These are phyloP conservation scores for Quercus aquifolioides DNA, from an alignment of 306 rosid genomes.

Conservation along the genomic window DNA sequence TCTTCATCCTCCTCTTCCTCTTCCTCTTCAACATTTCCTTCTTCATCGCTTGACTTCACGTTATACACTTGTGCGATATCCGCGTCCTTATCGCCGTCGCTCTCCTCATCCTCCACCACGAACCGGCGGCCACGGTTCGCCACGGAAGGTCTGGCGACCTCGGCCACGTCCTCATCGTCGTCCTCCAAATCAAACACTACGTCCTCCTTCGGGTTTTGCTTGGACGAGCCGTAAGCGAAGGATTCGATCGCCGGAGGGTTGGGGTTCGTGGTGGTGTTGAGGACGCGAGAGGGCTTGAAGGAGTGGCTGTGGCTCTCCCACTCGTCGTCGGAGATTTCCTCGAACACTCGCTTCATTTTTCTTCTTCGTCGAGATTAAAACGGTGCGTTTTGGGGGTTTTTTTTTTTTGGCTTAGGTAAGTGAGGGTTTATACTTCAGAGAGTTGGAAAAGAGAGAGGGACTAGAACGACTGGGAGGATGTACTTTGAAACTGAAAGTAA, in stretches of 20 bases:
- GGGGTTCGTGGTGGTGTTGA: constrained; percentile 14
- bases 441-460: not conserved
- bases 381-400: not conserved
- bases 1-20: constrained; percentile 20
- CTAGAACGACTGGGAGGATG: not conserved
- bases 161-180: constrained; percentile 39
- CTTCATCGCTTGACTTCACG: constrained; percentile 33
- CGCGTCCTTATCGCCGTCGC: constrained; percentile 21
- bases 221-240: constrained; percentile 42
- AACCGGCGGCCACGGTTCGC: constrained; percentile 67
- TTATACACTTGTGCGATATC: constrained; percentile 41
- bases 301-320: constrained; percentile 80
- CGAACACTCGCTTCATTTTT: constrained; percentile 72
- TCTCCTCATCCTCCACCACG: constrained; percentile 70
- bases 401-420: not conserved
- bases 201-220: not conserved
- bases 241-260: constrained; percentile 63
- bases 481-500: not conserved
- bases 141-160: constrained; percentile 12
- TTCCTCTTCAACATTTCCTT: no score
- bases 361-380: not conserved
- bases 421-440: not conserved
- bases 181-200: constrained; percentile 44
- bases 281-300: constrained; percentile 82
- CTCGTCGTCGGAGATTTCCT: constrained; percentile 95